These are phyloP conservation scores for Linnemannia zychae DNA, from an alignment of 192 early-diverging fungal species.

Conservation along the genomic window DNA sequence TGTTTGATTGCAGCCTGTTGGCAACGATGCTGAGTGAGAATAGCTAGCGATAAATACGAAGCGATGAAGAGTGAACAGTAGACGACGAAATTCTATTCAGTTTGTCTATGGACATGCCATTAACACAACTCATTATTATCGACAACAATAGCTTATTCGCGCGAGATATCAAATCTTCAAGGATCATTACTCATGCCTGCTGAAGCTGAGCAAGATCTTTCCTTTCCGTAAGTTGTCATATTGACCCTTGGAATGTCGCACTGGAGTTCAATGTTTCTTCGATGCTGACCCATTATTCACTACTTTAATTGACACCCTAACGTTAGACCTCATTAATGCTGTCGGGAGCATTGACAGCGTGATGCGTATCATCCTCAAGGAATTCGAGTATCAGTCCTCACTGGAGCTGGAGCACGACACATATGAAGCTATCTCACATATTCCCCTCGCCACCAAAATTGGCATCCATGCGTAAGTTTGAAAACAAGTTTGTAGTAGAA, in stretches of 20 bases:
- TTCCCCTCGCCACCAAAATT: conserved; percentile 70
- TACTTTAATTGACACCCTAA: background rate
- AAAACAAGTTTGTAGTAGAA: background rate
- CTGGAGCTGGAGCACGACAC: conserved; percentile 66
- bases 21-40: no score
- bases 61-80: background rate
- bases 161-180: conserved; percentile 70
- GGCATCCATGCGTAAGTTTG: conserved; percentile 65
- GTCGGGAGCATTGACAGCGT: conserved; percentile 70
- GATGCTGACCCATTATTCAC: background rate
- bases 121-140: background rate
- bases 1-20: no score
- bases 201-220: conserved; percentile 69
- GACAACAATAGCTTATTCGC: conserved; percentile 58
- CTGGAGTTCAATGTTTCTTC: background rate
- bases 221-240: conserved; percentile 67
- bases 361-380: conserved; percentile 68
- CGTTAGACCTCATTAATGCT: conserved; percentile 68
- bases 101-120: background rate
- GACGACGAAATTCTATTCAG: background rate
- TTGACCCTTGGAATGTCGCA: background rate
- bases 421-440: conserved; percentile 69
- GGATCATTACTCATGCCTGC: conserved; percentile 66
- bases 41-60: no score
- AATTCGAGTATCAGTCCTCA: conserved; percentile 72